Base-by-base conservation (phyloP, 257 asterid genomes). In the Scutellaria barbata region DNA sequence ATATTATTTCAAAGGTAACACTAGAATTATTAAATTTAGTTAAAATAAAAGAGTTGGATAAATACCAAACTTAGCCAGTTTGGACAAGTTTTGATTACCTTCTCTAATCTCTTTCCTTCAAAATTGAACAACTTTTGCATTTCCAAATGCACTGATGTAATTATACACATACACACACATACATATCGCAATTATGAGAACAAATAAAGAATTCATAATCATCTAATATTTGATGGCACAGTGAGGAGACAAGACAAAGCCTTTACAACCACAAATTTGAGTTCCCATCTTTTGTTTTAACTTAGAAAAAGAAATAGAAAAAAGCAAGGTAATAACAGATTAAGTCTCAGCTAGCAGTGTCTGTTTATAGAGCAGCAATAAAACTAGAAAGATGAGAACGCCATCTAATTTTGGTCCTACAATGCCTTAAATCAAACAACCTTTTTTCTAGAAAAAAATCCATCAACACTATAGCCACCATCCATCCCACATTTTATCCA, bases 321-420 rank as follows among this genome's bases (percentile, higher is more conserved):
- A 30, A 0, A 30, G 4, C 30, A 43, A 8, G 14, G 37, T 0
- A 25, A 17, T 1, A 16, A 2, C 3, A 45, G 51, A 10, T 45
- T 10, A 45, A 64, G 55, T 52, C 73, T 66, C 78, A 22, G 25
- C 25, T 22, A 22, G 1, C 25, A 22, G 25, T 22, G 25, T 22
- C 25, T 22, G 25, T 22, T 22, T 58, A 14, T 17, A 58, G 57
- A 71, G 42, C 46, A 50, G 47, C 65, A 30, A 68, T 43, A 59
- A 52, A 69, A 52, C 52, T 41, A 52, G 46, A 45, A 51, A 51
- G 42, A 51, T 60, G 80, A 37, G 52, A 22, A 4, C 11, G n/a
- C 39, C 68, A 45, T 66, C 59, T 18, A 51, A 37, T 8, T 63
- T 74, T 76, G 64, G 68, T 57, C 78, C 80, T 81, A 70, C 77